Percentiles rank a stretch among this genome's conserved stretches.
Conservation (phyloP, 129 eudicot genomes). For the Silybum marianum region DNA sequence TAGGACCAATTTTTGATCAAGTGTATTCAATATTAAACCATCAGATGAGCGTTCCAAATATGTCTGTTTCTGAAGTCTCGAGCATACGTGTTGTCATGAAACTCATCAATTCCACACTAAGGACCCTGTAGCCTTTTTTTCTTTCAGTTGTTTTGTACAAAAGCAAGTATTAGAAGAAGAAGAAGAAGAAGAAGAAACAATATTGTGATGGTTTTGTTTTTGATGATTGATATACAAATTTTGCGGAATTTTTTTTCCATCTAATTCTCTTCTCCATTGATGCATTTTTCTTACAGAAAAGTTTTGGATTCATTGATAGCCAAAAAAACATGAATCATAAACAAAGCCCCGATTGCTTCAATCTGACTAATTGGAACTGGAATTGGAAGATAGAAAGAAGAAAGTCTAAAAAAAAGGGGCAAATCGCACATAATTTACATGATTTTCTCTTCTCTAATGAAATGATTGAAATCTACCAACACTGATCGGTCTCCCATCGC, state of each 20-base stretch:
- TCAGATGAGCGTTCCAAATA: conserved; percentile 63
- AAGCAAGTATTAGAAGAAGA: neutral
- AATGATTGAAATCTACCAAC: conserved; percentile 27
- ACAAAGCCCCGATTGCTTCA: neutral
- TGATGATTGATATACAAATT: neutral
- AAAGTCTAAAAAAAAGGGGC: neutral
- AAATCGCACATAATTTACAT: neutral
- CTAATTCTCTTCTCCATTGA: neutral
- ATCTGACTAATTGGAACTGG: neutral
- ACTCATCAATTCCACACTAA: conserved; percentile 22
- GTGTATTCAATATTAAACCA: conserved; percentile 81
- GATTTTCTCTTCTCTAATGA: neutral
- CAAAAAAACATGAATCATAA: neutral
- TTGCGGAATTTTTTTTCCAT: neutral
- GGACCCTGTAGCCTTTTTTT: conserved; percentile 8
- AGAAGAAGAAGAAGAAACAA: neutral
- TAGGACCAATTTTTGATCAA: conserved; percentile 92
- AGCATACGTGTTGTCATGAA: conserved; percentile 56
- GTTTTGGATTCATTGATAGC: neutral
- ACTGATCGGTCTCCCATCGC: conserved; percentile 59
- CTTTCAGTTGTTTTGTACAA: conserved; percentile 6
- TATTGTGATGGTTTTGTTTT: conserved; percentile 1
- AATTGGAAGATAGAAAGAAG: neutral
- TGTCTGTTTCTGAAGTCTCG: conserved; percentile 54
- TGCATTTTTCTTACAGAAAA: neutral